Evolutionary conservation across 768 basidiomycete genomes (phyloP).

Genomic region (Podaxis sp.): DNA sequence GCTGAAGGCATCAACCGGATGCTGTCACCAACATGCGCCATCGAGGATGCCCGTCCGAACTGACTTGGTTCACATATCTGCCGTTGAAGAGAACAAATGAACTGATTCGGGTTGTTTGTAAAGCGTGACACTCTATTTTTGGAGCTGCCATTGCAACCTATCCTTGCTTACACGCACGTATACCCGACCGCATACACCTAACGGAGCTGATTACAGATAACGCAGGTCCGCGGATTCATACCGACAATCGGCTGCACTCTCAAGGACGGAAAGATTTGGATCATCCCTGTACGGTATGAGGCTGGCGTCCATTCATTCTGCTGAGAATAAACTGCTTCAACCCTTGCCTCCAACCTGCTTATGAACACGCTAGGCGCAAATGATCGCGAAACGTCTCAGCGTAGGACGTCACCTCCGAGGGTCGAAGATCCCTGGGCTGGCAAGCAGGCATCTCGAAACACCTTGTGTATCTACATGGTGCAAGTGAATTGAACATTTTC

Average conservation of each 20-base stretch:
- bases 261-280: background rate
- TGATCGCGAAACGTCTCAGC: background rate
- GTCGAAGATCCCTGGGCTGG: background rate
- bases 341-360: background rate
- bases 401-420: background rate
- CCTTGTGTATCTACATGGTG: background rate
- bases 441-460: background rate
- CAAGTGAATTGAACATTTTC: background rate
- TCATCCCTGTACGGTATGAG: background rate
- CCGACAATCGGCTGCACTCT: background rate
- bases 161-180: constrained; percentile 1
- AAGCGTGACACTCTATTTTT: constrained; percentile 14
- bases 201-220: constrained; percentile 16
- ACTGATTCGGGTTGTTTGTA: constrained; percentile 2
- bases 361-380: background rate
- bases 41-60: constrained; percentile 2
- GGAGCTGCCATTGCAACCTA: constrained; percentile 7
- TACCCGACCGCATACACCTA: constrained; percentile 11
- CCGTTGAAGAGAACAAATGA: constrained; percentile 1
- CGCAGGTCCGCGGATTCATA: constrained; percentile 16
- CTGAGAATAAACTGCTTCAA: background rate
- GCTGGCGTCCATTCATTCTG: background rate
- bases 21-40: background rate
- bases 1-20: background rate
- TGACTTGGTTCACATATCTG: constrained; percentile 8